Evolutionary conservation across 768 basidiomycete species (phyloP), one percentile per base, ranked within the genome.

Genomic region (Peribolospora baueri): DNA sequence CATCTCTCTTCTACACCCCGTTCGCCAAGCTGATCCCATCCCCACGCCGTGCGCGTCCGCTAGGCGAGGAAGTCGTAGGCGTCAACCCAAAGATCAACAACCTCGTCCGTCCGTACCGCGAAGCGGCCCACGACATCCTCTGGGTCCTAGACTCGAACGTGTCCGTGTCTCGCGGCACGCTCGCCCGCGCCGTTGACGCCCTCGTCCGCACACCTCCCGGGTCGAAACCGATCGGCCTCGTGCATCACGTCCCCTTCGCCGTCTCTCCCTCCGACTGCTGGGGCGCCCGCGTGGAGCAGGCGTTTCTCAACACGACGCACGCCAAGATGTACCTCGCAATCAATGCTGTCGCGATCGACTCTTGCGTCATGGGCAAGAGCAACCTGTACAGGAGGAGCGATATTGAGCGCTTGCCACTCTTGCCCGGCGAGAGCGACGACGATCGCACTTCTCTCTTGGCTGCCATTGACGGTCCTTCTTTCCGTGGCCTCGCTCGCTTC

Each of bases 241-340:
- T 98, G 0, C 93, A 98, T 67, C 93, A 98, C 65, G 82, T 95
- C 13, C 93, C 93, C 0, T 84, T 86, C 64, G 91, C 86, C 2
- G 73, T 81, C 55, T 77, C 77, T 57, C 79, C 81, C 62, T 69
- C 73, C 46, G 71, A 71, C 52, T 68, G 72, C 13, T 70, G 87
- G 55, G 93, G 93, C 2, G 79, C 87, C 39, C 73, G 76, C 58
- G 72, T 97, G 38, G 93, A 98, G 69, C 82, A 86, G 58, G 86
- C 84, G 51, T 98, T 91, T 67, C 70, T 98, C 56, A 95, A 95
- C 66, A 91, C 88, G 4, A 95, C 86, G 58, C 93, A 97, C 65
- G 93, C 91, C 37, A 97, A 90, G 69, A 97, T 98, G 93, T 98
- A 98, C 65, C 75, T 97, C 55, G 91, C 90, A 13, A 86, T 98